Base-by-base conservation (phyloP, 306 rosid genomes). In the Rosa chinensis region DNA sequence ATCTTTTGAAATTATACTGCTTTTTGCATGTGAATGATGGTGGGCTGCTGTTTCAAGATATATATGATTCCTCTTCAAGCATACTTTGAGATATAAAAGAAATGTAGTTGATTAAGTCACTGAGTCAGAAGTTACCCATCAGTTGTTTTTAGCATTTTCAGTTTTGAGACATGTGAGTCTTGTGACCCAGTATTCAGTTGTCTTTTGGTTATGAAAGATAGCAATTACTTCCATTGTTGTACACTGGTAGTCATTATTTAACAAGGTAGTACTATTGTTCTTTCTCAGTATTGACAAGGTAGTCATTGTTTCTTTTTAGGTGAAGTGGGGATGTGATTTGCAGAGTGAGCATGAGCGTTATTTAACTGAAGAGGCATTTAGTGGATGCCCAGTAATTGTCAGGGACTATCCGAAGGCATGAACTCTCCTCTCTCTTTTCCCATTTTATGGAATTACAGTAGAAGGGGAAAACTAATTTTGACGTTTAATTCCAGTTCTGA, bases 311-410 rank as follows among this genome's bases (percentile, higher is more conserved):
- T 70, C 5, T 70, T 76, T 45, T 14, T 75, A 95, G 99, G 97
- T 95, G 79, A 87, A 89, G 86, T 95, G 99, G 97, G 99, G 99
- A 12, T 91, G 91, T 84, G 99, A 95, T 88, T 87, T 95, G 81
- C 99, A 95, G 85, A 95, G 99, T 73, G 99, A 95, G 85, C 99
- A 95, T 21, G 99, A 95, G 77, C 97, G 99, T 10, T 92, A 82
- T 85, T 83, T 95, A 84, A 95, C 99, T 35, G 99, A 95, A 87
- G 92, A 84, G 87, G 97, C 92, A 77, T 95, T 89, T 77, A 83
- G 82, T 59, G 99, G 97, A 82, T 81, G 90, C 86, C 99, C 99
- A 72, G 97, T 92, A 72, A 90, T 92, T 81, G 88, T 95, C 74
- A 87, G 93, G 88, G 97, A 95, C 87, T 95, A 95, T 76, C 99